Evolutionary conservation across 2,329 filamentous ascomycete genomes (phyloP), one percentile per base, ranked within the genome.

Genomic region (Aspergillus pseudoterreus): DNA sequence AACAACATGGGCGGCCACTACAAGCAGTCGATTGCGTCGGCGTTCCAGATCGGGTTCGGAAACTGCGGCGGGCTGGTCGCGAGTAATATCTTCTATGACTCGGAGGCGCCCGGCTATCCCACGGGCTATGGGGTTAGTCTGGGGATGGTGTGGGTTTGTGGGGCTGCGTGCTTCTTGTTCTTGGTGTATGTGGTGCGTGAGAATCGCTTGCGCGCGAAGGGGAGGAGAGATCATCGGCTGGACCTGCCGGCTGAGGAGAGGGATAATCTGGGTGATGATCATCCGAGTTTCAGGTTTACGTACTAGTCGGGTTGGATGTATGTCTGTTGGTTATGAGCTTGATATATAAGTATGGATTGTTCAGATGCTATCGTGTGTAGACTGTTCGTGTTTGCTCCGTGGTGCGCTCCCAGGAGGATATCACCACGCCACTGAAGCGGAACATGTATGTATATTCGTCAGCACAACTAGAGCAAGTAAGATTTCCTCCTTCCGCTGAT

Each of bases 1-100:
- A 83, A 84, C 61, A 80, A 81, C 56, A 73, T 82, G 57, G 75
- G 73, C 1, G 81, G 81, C 1, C 79, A 82, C 61, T 83, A 81
- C 63, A 84, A 84, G 68, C 74, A 80, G 15, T 71, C 75, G 0
- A 72, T 84, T 24, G 74, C 75, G 5, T 73, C 78, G 17, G 80
- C 79, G 14, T 71, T 82, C 54, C 77, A 77, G 69, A 74, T 79
- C 27, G 66, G 67, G 4, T 58, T 70, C 22, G 69, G 68, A 1
- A 70, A 69, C 47, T 62, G 60, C 33, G 66, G 65, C 27, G 69
- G 70, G 1, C 55, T 72, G 8, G 62, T 72, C 22, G 68, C 66
- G 3, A 69, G 65, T 44, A 68, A 68, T 50, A 57, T 70, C 49
- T 70, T 65, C 50, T 57, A 67, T 27, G 48, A 59, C 19, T 52